phyloP scores from a whole-genome alignment of 2,329 filamentous ascomycete species.

The Claviceps arundinis region DNA sequence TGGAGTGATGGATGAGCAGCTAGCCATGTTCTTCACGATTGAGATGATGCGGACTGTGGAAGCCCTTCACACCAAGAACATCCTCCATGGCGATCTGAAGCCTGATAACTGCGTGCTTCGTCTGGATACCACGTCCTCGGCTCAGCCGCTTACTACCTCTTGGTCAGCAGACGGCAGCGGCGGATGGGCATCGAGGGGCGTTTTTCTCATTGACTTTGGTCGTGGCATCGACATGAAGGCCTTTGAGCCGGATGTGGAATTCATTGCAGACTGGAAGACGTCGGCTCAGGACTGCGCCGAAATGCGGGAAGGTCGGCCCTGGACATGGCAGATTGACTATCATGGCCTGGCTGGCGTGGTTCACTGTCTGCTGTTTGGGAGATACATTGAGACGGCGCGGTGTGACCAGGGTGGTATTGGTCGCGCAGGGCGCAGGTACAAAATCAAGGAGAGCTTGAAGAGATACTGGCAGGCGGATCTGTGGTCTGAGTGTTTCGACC shows the following conservation, averaged over 20 bases:
- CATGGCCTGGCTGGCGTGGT: constrained; percentile 82
- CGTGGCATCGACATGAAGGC: constrained; percentile 85
- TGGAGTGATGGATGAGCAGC: constrained; percentile 72
- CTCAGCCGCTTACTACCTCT: constrained; percentile 38
- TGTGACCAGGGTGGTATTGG: constrained; percentile 41
- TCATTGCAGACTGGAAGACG: constrained; percentile 93
- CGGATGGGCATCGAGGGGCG: constrained; percentile 69
- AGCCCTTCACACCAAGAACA: constrained; percentile 61
- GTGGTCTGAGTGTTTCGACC: constrained; percentile 70
- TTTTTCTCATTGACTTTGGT: constrained; percentile 89
- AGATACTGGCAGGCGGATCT: constrained; percentile 94
- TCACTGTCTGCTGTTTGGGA: constrained; percentile 82
- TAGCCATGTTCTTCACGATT: constrained; percentile 91
- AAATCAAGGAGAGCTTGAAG: constrained; percentile 72
- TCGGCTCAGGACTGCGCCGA: constrained; percentile 80
- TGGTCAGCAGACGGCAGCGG: constrained; percentile 62
- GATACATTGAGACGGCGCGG: constrained; percentile 74
- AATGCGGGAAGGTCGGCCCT: constrained; percentile 85
- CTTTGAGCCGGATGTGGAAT: constrained; percentile 60
- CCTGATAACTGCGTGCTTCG: constrained; percentile 89
- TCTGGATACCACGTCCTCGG: constrained; percentile 41
- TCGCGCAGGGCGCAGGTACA: constrained; percentile 55
- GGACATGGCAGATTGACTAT: constrained; percentile 97
- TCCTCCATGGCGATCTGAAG: constrained; percentile 91
- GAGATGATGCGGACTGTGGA: constrained; percentile 87